Percentiles rank a stretch among this genome's conserved stretches.
Conservation (phyloP, 768 basidiomycete species). For the Sporobolomyces phaffii region DNA sequence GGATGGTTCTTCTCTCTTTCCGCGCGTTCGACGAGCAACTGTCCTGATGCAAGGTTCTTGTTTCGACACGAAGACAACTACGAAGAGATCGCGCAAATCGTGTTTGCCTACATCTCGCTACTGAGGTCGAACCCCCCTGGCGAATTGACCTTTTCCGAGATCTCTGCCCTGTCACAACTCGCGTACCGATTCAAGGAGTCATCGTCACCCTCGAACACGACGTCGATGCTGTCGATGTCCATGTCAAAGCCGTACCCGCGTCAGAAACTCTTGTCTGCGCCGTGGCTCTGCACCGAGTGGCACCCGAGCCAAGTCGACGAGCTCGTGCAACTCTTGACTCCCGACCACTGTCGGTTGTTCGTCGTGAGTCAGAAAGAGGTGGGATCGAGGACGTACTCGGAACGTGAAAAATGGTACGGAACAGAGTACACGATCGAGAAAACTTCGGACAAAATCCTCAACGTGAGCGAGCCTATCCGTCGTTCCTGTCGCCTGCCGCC, state of each 20-base stretch:
- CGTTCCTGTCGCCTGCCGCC: too few species aligned
- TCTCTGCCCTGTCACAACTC: constrained; percentile 62
- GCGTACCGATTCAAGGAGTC: constrained; percentile 86
- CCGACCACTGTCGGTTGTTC: constrained; percentile 61
- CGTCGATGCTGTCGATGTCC: constrained; percentile 64
- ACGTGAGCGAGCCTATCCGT: too few species aligned
- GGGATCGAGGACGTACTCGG: constrained; percentile 52
- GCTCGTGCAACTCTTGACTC: constrained; percentile 54
- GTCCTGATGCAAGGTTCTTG: too few species aligned
- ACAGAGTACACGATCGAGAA: constrained; percentile 68
- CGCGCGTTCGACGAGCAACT: neutral
- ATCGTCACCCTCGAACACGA: constrained; percentile 69
- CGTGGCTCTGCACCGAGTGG: constrained; percentile 69
- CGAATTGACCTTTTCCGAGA: constrained; percentile 68
- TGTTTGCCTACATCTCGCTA: constrained; percentile 65
- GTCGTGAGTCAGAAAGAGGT: constrained; percentile 72
- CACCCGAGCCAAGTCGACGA: constrained; percentile 59
- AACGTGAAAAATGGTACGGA: constrained; percentile 82
- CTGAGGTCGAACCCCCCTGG: constrained; percentile 47
- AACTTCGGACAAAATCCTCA: constrained; percentile 56
- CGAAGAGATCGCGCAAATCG: constrained; percentile 60
- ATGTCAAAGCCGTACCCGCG: constrained; percentile 77
- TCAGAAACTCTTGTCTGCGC: constrained; percentile 66
- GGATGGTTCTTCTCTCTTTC: constrained; percentile 34
- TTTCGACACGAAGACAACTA: too few species aligned